phyloP scores from a whole-genome alignment of 345 rosid species.

The Excoecaria agallocha region DNA sequence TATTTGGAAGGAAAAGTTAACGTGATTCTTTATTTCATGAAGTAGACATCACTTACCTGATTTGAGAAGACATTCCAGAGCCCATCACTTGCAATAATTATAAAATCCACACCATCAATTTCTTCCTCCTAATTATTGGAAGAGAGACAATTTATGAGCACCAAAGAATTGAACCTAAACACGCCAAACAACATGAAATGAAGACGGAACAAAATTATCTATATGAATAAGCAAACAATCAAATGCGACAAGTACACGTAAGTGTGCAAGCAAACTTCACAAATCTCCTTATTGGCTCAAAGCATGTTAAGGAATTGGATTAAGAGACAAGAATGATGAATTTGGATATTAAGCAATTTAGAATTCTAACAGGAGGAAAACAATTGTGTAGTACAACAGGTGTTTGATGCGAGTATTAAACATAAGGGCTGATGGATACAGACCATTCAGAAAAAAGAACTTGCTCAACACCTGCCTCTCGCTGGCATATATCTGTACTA shows the following conservation, averaged over 20 bases:
- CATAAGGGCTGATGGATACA: neutral
- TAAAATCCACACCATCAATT: constrained; percentile 45
- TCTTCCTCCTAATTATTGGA: constrained; percentile 48
- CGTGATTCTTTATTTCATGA: neutral
- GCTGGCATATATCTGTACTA: neutral
- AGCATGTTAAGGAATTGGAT: neutral
- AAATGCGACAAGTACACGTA: neutral
- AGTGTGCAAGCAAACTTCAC: neutral
- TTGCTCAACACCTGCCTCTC: too few relatives aligned
- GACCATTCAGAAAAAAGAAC: too few relatives aligned
- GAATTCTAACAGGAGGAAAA: neutral
- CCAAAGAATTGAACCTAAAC: constrained; percentile 1
- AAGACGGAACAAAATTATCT: neutral
- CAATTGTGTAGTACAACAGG: neutral
- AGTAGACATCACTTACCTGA: constrained; percentile 30
- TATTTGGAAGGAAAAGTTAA: neutral
- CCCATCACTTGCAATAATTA: constrained; percentile 62
- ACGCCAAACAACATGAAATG: neutral
- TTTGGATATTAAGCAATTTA: neutral
- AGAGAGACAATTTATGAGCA: constrained; percentile 9
- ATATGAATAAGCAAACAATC: neutral
- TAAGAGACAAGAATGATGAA: neutral
- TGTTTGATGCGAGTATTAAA: neutral
- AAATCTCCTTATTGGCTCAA: neutral
- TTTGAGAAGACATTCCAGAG: constrained; percentile 62